Conservation (phyloP, 108 stramenopile genomes). For the Mediolabrus comicus region DNA sequence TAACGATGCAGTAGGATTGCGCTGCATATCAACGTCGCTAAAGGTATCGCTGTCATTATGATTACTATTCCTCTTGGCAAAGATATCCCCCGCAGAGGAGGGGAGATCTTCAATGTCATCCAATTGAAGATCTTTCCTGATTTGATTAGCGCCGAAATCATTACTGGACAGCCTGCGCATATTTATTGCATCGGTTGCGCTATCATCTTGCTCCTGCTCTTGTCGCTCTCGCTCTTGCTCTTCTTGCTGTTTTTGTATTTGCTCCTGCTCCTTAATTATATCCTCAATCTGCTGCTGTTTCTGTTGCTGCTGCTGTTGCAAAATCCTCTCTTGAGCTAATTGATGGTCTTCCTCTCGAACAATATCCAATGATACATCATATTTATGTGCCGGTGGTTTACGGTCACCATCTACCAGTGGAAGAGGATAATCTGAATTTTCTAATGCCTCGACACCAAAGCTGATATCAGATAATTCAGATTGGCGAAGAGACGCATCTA, state of each 20-base stretch:
- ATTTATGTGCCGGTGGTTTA: not conserved
- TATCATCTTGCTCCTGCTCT: not conserved
- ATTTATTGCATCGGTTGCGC: not conserved
- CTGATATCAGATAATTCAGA: not conserved
- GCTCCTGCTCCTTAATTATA: not conserved
- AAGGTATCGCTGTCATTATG: constrained; percentile 20
- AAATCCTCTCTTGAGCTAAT: not conserved
- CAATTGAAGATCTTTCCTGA: not conserved
- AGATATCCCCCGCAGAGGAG: constrained; percentile 1
- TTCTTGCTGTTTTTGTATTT: not conserved
- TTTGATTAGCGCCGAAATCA: not conserved
- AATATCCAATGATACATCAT: not conserved
- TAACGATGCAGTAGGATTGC: not conserved
- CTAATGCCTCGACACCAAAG: not conserved
- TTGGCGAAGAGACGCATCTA: not conserved
- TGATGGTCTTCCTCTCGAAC: not conserved
- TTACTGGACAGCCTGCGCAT: not conserved
- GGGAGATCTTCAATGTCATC: constrained; percentile 29
- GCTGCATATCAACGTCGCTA: constrained; percentile 13
- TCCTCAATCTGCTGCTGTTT: not conserved
- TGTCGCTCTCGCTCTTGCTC: not conserved
- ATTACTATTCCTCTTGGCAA: constrained; percentile 3
- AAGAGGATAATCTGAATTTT: not conserved
- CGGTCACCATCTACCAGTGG: not conserved
- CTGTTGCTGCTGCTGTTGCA: not conserved